Conservation (phyloP, 116 monocot genomes). For the Papilionanthe hybrid region DNA sequence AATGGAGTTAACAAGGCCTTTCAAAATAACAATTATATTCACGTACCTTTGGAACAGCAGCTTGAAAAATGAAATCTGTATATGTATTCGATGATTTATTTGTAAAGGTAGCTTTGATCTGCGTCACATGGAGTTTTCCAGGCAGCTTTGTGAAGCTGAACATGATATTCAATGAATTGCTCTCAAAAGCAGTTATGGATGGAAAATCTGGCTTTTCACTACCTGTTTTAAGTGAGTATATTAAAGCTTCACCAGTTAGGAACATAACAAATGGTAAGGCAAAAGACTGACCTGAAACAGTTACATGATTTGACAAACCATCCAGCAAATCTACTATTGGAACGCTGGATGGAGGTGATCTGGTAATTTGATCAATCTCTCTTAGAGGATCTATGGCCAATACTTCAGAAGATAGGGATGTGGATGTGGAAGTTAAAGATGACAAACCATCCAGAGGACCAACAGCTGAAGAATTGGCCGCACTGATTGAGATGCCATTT, state of each 20-base stretch:
- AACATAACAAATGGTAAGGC: not conserved
- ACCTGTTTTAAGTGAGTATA: conserved; percentile 31
- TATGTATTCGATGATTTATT: conserved; percentile 62
- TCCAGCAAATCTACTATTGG: conserved; percentile 64
- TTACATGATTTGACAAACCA: conserved; percentile 44
- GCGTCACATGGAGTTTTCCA: conserved; percentile 66
- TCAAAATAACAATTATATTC: not conserved
- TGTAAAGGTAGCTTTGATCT: conserved; percentile 65
- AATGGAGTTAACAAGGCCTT: not conserved
- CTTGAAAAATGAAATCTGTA: conserved; percentile 93
- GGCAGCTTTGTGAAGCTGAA: conserved; percentile 78
- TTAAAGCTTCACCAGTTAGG: not conserved
- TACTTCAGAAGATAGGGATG: conserved; percentile 17
- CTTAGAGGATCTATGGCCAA: conserved; percentile 25
- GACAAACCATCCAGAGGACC: conserved; percentile 29
- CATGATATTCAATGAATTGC: conserved; percentile 57
- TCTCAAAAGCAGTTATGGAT: conserved; percentile 82
- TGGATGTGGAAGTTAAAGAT: conserved; percentile 21
- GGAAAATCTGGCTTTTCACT: conserved; percentile 44
- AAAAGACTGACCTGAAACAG: conserved; percentile 41
- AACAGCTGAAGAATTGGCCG: conserved; percentile 12
- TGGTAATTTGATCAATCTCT: conserved; percentile 29
- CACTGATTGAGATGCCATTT: conserved; percentile 18
- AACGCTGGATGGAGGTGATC: conserved; percentile 28
- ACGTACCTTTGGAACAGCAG: conserved; percentile 94